Evolutionary conservation across 257 asterid genomes (phyloP).

Genomic region (Scutellaria minor): DNA sequence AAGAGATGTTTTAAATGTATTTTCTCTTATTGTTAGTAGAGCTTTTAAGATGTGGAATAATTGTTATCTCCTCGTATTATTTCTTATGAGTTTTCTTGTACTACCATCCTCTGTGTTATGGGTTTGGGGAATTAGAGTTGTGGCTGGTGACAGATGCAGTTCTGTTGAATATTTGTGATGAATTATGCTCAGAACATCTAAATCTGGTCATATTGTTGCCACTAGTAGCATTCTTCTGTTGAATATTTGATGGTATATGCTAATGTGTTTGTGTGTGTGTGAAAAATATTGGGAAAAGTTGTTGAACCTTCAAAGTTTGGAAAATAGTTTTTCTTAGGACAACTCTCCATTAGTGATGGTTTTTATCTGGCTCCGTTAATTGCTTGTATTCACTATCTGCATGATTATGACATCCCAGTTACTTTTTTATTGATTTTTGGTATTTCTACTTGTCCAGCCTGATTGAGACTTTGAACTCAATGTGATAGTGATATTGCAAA

Average conservation of each 20-base stretch:
- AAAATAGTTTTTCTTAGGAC: conserved; percentile 3
- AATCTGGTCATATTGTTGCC: conserved; percentile 1
- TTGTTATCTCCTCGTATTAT: neutral
- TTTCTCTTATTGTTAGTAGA: neutral
- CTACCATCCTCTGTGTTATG: conserved; percentile 2
- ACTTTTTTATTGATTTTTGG: conserved; percentile 7
- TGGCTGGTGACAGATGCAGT: conserved; percentile 2
- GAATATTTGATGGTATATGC: neutral
- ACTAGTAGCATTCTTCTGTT: neutral
- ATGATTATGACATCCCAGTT: conserved; percentile 23
- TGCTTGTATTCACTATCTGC: conserved; percentile 5
- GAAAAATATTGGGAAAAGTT: conserved; percentile 6
- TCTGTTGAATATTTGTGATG: neutral
- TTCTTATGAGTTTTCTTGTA: neutral
- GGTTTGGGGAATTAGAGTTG: neutral
- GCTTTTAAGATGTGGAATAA: conserved; percentile 7
- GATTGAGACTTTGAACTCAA: conserved; percentile 4
- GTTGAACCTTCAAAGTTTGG: neutral
- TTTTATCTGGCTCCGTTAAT: conserved; percentile 21
- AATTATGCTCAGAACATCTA: conserved; percentile 15
- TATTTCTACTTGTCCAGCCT: neutral
- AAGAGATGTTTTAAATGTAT: conserved; percentile 1
- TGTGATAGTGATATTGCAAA: conserved; percentile 25
- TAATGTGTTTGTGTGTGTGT: neutral
- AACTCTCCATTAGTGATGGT: neutral